Conservation (phyloP, 768 basidiomycete species). For the Kwoniella mangroviensis region DNA sequence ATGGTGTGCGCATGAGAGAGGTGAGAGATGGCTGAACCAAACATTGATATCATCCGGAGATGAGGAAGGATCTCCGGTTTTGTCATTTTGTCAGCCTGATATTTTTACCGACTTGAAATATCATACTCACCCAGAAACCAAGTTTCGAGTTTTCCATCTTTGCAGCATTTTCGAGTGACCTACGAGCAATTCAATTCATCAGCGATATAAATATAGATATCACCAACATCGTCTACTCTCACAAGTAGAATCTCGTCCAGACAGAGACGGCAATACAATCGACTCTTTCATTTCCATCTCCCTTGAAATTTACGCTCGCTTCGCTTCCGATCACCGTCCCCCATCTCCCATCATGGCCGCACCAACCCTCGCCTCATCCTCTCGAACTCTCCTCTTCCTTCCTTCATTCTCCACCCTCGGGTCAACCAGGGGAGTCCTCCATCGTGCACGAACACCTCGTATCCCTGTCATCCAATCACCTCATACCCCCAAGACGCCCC, state of each 20-base stretch:
- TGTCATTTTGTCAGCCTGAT: slow-evolving; percentile 1
- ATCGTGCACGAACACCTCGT: slow-evolving; percentile 52
- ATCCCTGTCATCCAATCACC: slow-evolving; percentile 42
- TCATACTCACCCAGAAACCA: slow-evolving; percentile 10
- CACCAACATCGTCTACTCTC: too few species aligned
- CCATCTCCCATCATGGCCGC: slow-evolving; percentile 6
- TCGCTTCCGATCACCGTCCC: too few species aligned
- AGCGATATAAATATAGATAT: too few species aligned
- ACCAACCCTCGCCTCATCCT: slow-evolving; percentile 25
- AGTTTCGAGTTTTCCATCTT: background rate
- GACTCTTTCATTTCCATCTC: too few species aligned
- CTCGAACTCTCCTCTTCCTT: slow-evolving; percentile 13
- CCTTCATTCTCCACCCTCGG: slow-evolving; percentile 11
- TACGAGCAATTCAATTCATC: background rate
- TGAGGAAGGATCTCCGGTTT: background rate
- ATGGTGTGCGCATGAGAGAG: background rate
- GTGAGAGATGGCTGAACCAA: slow-evolving; percentile 17
- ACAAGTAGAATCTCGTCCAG: too few species aligned
- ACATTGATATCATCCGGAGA: background rate
- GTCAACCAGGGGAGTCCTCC: slow-evolving; percentile 42
- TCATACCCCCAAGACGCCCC: slow-evolving; percentile 38
- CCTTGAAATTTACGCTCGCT: too few species aligned
- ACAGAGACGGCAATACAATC: too few species aligned
- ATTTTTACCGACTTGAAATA: background rate
- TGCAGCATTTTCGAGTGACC: background rate